phyloP scores from a whole-genome alignment of 257 asterid species.

The Fraxinus americana region DNA sequence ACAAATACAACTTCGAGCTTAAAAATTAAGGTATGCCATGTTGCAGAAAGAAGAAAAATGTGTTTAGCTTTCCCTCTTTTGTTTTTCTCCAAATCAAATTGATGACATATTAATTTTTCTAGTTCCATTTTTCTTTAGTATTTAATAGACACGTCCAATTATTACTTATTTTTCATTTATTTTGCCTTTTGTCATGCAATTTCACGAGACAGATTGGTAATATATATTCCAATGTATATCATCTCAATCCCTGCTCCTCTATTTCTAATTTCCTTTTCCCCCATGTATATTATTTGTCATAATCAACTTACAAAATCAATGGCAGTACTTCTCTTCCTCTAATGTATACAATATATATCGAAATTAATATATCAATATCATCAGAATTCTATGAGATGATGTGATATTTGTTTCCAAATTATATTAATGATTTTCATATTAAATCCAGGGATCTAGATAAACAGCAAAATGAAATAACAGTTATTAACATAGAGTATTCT shows the following conservation, averaged over 20 bases:
- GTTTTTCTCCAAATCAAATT: neutral
- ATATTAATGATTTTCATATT: neutral
- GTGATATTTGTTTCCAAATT: neutral
- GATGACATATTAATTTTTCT: neutral
- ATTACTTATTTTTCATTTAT: neutral
- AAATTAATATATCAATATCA: neutral
- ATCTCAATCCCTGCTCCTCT: neutral
- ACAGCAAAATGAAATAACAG: neutral
- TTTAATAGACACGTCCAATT: no score
- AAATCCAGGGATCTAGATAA: neutral
- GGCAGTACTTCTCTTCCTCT: no score
- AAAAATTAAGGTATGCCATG: neutral
- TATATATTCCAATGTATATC: neutral
- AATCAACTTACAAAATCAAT: neutral
- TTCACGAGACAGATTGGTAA: neutral
- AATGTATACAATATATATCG: neutral
- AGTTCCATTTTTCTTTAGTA: neutral
- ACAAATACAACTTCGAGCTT: neutral
- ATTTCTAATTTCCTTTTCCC: neutral
- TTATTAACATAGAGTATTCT: no score
- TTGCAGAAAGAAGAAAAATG: neutral
- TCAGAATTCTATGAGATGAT: neutral
- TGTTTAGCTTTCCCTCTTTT: neutral
- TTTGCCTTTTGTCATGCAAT: neutral
- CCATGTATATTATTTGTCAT: neutral